These are phyloP conservation scores for Naumovozyma baii DNA, from an alignment of 805 yeast genomes.

Conservation along the genomic window DNA sequence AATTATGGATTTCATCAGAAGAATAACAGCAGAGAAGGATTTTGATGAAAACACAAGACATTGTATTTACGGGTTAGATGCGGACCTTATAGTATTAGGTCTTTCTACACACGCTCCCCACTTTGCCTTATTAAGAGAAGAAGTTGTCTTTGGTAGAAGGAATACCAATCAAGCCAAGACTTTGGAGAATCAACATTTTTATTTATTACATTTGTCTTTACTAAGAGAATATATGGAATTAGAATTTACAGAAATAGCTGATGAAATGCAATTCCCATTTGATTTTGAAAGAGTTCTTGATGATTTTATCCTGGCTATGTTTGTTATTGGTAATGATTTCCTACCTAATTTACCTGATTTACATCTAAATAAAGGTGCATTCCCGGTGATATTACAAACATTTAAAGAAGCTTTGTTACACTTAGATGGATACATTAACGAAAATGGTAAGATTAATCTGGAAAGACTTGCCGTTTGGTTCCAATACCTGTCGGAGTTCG, in stretches of 20 bases:
- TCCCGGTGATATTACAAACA: slow-evolving; percentile 82
- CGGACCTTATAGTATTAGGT: slow-evolving; percentile 91
- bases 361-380: slow-evolving; percentile 89
- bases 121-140: slow-evolving; percentile 87
- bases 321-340: slow-evolving; percentile 96
- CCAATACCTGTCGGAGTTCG: slow-evolving; percentile 66
- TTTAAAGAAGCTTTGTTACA: slow-evolving; percentile 71
- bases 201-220: slow-evolving; percentile 70
- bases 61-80: slow-evolving; percentile 92
- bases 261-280: slow-evolving; percentile 52
- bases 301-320: slow-evolving; percentile 85
- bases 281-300: slow-evolving; percentile 84
- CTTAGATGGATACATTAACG: slow-evolving; percentile 77
- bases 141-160: slow-evolving; percentile 72
- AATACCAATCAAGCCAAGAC: slow-evolving; percentile 29
- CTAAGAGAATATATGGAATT: slow-evolving; percentile 84
- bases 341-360: slow-evolving; percentile 92
- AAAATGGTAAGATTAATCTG: slow-evolving; percentile 72
- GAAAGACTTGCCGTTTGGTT: slow-evolving; percentile 67
- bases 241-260: slow-evolving; percentile 68
- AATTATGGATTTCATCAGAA: slow-evolving; percentile 85
- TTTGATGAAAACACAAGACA: slow-evolving; percentile 80
- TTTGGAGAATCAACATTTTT: slow-evolving; percentile 72
- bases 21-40: slow-evolving; percentile 59
- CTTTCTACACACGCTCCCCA: slow-evolving; percentile 92